A percentile compares a stretch with the other conserved stretches of the same genome.
Evolutionary conservation across 2,329 filamentous ascomycete genomes (phyloP).

Genomic region (Diaporthe sp.): DNA sequence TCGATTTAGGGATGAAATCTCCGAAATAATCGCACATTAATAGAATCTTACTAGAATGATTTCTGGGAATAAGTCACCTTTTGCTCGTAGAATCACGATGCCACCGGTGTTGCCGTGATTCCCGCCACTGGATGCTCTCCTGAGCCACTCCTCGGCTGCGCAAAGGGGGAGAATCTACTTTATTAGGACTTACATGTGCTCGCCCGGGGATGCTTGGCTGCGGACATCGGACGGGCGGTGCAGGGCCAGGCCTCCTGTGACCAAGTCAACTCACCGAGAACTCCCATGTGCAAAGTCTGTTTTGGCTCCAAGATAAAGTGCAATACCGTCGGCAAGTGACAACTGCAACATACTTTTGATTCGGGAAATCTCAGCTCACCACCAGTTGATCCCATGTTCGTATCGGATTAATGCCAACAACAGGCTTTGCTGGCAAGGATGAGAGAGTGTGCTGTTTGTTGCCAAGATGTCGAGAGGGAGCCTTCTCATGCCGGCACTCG

Average conservation of each 20-base stretch:
- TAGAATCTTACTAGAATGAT: not conserved
- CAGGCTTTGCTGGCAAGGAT: not conserved
- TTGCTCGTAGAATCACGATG: not conserved
- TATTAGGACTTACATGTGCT: not conserved
- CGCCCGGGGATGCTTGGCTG: not conserved
- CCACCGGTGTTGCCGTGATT: not conserved
- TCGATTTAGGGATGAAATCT: not conserved
- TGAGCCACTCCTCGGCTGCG: not conserved
- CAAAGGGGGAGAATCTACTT: not conserved
- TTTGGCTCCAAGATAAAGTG: conserved; percentile 1
- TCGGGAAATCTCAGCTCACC: conserved; percentile 5
- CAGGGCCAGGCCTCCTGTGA: not conserved
- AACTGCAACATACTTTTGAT: not conserved
- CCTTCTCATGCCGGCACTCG: conserved; percentile 8
- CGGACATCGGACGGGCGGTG: not conserved
- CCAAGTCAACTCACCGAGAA: not conserved
- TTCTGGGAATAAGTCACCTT: not conserved
- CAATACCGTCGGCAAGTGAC: not conserved
- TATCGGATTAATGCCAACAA: not conserved
- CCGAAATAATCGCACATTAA: not conserved
- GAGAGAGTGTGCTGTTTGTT: not conserved
- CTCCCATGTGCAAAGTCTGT: not conserved
- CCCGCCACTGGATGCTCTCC: not conserved
- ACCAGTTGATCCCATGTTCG: not conserved
- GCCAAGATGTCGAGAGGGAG: conserved; percentile 14